Conservation (phyloP, 1,284 basidiomycete species). For the Tetrapyrgos nigripes region DNA sequence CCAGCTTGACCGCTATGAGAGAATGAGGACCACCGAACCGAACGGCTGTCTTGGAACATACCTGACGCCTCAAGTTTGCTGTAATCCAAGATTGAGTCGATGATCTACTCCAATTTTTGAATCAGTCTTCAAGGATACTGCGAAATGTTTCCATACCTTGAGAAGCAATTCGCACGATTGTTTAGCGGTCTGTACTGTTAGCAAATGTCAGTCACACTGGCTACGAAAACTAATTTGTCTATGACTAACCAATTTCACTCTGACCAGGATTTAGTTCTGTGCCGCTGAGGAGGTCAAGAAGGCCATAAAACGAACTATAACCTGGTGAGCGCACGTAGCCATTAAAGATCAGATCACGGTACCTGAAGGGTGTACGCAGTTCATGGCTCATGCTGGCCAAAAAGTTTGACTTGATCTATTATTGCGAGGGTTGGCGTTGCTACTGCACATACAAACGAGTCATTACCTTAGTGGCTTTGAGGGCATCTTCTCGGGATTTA, state of each 20-base stretch:
- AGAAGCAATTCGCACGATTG: slow-evolving; percentile 74
- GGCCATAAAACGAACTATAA: slow-evolving; percentile 70
- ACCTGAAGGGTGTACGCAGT: slow-evolving; percentile 75
- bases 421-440: neutral
- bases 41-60: slow-evolving; percentile 25
- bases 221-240: slow-evolving; percentile 8
- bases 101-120: slow-evolving; percentile 52
- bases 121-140: neutral
- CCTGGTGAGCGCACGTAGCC: neutral
- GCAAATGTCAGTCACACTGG: slow-evolving; percentile 6
- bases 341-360: slow-evolving; percentile 1
- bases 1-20: slow-evolving; percentile 64
- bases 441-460: neutral
- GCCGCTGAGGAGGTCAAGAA: slow-evolving; percentile 70
- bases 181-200: slow-evolving; percentile 72
- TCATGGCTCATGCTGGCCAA: slow-evolving; percentile 80
- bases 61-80: slow-evolving; percentile 78
- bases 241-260: slow-evolving; percentile 70
- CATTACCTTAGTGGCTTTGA: slow-evolving; percentile 73
- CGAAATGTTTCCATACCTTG: slow-evolving; percentile 47
- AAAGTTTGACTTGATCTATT: slow-evolving; percentile 76
- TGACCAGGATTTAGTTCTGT: slow-evolving; percentile 71
- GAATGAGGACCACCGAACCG: slow-evolving; percentile 11
- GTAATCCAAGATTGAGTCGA: slow-evolving; percentile 77
- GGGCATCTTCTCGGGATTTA: slow-evolving; percentile 70